These are phyloP conservation scores for Colletotrichum falcatum DNA, from an alignment of 2,329 filamentous ascomycete species.

Conservation along the genomic window DNA sequence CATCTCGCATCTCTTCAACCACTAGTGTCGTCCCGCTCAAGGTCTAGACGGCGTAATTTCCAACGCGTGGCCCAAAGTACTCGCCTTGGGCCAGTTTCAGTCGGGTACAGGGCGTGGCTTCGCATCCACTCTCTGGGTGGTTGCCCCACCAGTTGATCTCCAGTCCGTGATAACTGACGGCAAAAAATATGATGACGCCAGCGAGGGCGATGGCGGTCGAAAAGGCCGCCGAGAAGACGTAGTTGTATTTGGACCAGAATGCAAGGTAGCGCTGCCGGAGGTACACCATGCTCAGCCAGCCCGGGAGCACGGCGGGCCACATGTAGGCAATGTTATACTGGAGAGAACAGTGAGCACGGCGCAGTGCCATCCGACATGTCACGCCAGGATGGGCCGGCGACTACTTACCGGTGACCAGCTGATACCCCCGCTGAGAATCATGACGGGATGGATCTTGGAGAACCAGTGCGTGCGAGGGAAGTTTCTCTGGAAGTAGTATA, in stretches of 20 bases:
- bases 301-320: slow-evolving; percentile 58
- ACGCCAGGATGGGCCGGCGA: not conserved
- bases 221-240: slow-evolving; percentile 49
- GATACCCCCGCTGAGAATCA: slow-evolving; percentile 52
- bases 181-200: slow-evolving; percentile 49
- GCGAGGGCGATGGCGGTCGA: slow-evolving; percentile 49
- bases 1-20: not conserved
- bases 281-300: slow-evolving; percentile 56
- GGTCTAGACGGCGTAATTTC: slow-evolving; percentile 10
- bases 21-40: no score
- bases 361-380: no score
- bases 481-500: slow-evolving; percentile 49
- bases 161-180: slow-evolving; percentile 44
- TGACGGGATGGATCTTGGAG: slow-evolving; percentile 55
- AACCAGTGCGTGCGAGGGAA: slow-evolving; percentile 50
- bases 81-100: slow-evolving; percentile 24
- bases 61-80: slow-evolving; percentile 29
- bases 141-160: slow-evolving; percentile 49
- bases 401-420: slow-evolving; percentile 47
- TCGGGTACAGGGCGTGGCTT: slow-evolving; percentile 23
- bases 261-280: slow-evolving; percentile 52
- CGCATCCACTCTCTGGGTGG: slow-evolving; percentile 30
- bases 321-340: slow-evolving; percentile 57
- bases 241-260: slow-evolving; percentile 56
- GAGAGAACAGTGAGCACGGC: not conserved